Percentiles rank a stretch among this genome's conserved stretches.
phyloP scores from a whole-genome alignment of 2,329 filamentous ascomycete genomes.

The Cordyceps javanica region DNA sequence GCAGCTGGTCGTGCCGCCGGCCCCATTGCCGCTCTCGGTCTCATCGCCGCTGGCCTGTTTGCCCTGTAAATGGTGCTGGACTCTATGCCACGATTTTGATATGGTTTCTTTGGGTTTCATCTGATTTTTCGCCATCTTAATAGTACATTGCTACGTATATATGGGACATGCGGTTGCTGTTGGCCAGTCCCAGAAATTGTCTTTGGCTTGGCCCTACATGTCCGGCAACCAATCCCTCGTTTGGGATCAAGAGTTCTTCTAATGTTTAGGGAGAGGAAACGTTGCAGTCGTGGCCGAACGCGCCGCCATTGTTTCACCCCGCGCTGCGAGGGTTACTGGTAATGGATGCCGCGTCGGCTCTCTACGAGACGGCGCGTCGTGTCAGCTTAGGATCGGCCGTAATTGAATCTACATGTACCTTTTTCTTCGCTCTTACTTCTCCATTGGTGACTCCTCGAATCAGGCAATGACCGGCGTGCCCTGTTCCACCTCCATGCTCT shows the following conservation, averaged over 20 bases:
- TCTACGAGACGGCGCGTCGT: slow-evolving; percentile 12
- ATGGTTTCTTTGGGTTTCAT: slow-evolving; percentile 4
- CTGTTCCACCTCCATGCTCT: neutral
- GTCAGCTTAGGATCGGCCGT: neutral
- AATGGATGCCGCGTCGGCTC: slow-evolving; percentile 5
- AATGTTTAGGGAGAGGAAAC: neutral
- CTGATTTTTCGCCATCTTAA: neutral
- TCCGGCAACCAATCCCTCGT: neutral
- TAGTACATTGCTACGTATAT: slow-evolving; percentile 11
- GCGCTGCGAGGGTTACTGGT: too few relatives aligned
- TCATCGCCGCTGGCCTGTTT: slow-evolving; percentile 35
- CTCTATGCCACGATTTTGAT: neutral
- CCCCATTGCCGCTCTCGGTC: slow-evolving; percentile 33
- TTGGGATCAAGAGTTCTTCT: neutral
- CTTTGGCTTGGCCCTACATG: neutral
- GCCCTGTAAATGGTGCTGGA: slow-evolving; percentile 34
- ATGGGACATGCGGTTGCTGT: neutral
- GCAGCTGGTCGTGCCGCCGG: slow-evolving; percentile 29
- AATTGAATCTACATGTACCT: neutral
- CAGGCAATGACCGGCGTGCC: neutral
- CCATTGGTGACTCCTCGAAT: neutral
- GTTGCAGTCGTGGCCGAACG: neutral
- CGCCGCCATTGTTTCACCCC: too few relatives aligned
- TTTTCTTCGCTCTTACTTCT: neutral
- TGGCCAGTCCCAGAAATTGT: neutral